Conservation (phyloP, 352 stramenopile genomes). For the Phytophthora pini region DNA sequence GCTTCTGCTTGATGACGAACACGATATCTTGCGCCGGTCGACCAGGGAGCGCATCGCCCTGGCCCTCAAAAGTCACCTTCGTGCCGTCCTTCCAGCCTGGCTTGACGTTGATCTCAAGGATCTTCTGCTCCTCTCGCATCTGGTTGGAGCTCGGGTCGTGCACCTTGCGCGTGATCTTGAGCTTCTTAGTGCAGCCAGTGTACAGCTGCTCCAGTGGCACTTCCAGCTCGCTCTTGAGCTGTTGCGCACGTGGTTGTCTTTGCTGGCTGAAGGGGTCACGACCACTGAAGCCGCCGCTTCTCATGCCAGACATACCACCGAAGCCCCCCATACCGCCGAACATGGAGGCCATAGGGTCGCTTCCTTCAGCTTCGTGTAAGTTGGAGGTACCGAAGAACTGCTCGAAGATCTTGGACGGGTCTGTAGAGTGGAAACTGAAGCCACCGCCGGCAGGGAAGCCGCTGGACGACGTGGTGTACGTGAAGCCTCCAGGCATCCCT, state of each 20-base stretch:
- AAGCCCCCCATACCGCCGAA: constrained; percentile 64
- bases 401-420: constrained; percentile 91
- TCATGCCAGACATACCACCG: constrained; percentile 57
- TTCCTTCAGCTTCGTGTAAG: constrained; percentile 72
- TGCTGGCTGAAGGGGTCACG: constrained; percentile 51
- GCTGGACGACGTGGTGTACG: constrained; percentile 39
- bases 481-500: constrained; percentile 63
- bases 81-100: constrained; percentile 98
- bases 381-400: constrained; percentile 92
- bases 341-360: constrained; percentile 77
- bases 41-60: constrained; percentile 90
- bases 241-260: constrained; percentile 45
- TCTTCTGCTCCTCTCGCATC: constrained; percentile 94
- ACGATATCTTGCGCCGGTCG: constrained; percentile 95
- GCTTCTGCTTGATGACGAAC: constrained; percentile 94
- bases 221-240: constrained; percentile 89
- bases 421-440: constrained; percentile 82
- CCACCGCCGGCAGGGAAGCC: constrained; percentile 68
- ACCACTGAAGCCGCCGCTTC: constrained; percentile 41
- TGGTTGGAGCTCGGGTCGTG: constrained; percentile 78
- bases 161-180: constrained; percentile 96
- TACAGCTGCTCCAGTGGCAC: constrained; percentile 92
- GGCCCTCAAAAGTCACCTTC: constrained; percentile 96
- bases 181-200: constrained; percentile 84
- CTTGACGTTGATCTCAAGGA: constrained; percentile 95